Conservation (phyloP, 179 eudicot species). For the Vitellaria paradoxa region DNA sequence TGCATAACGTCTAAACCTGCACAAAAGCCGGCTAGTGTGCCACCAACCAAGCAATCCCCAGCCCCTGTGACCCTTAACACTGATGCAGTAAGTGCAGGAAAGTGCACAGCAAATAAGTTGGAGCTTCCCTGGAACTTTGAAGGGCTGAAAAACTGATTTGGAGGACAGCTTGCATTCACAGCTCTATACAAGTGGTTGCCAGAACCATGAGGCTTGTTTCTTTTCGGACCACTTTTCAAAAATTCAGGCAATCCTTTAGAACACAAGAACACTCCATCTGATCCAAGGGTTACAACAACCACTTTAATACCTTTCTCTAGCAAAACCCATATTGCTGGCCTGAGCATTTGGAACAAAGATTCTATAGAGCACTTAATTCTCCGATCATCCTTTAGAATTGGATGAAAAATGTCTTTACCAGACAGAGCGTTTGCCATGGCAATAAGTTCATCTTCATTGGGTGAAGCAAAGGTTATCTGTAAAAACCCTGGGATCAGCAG, state of each 20-base stretch:
- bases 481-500: conserved; percentile 9
- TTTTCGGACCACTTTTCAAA: conserved; percentile 18
- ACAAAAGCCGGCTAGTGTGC: conserved; percentile 66
- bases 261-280: conserved; percentile 54
- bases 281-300: conserved; percentile 76
- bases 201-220: conserved; percentile 21
- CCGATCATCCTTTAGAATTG: conserved; percentile 32
- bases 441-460: conserved; percentile 90
- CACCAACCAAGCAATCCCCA: conserved; percentile 97
- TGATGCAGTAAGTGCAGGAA: conserved; percentile 74
- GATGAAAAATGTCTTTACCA: conserved; percentile 32
- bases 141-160: conserved; percentile 29
- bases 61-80: conserved; percentile 89
- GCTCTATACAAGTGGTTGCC: conserved; percentile 34
- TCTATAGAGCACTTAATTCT: conserved; percentile 35
- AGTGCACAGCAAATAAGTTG: conserved; percentile 53
- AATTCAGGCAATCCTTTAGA: conserved; percentile 39
- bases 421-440: conserved; percentile 92
- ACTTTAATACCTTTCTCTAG: conserved; percentile 73
- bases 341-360: conserved; percentile 63
- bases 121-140: conserved; percentile 29
- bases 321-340: conserved; percentile 66
- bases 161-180: conserved; percentile 53
- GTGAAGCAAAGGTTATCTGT: conserved; percentile 88
- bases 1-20: conserved; percentile 81